Evolutionary conservation across 169 alveolate genomes (phyloP), one percentile per base, ranked within the genome.

Genomic region (Miamiensis avidus): DNA sequence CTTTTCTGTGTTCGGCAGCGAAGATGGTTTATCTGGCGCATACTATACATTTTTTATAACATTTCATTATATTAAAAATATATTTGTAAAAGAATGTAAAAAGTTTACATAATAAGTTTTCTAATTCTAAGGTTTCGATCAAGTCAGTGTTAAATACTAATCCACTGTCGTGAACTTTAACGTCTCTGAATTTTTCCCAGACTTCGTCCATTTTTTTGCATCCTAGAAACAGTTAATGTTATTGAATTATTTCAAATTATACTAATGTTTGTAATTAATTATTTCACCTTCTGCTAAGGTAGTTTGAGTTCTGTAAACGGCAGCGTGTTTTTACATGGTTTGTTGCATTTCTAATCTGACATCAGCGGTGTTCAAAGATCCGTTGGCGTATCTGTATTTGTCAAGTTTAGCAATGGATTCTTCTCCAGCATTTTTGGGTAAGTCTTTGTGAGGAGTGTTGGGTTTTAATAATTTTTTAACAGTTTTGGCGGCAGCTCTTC

Each of bases 81-180:
- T 11, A 26, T 64, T 16, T 78, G 31, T 29, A 64, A 49, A 0
- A 79, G 64, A 1, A 0, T 16, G 28, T 65, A 1, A 79, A 49
- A 49, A 16, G 29, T 27, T 85, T 74, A 34, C 90, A 95, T 34
- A 98, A 91, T 85, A 98, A 94, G 87, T 98, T 98, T 82, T 98
- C 99, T 34, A 98, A 93, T 87, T 98, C 99, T 81, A 98, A 87
- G 29, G 99, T 96, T 91, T 98, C 99, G 82, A 97, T 86, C 65
- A 98, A 93, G 88, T 98, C 99, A n/a, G 99, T 97, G 94, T 98
- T 98, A 99, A 99, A 98, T 28, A 94, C 97, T 81, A 91, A 84
- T 28, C 97, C 96, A 85, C 96, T 94, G 91, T 98, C 99, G 64
- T 65, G 93, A 74, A 97, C 93, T 77, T 97, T 95, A 72, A 98